Conservation (phyloP, 139 green algal species). For the Desmodesmus armatus region DNA sequence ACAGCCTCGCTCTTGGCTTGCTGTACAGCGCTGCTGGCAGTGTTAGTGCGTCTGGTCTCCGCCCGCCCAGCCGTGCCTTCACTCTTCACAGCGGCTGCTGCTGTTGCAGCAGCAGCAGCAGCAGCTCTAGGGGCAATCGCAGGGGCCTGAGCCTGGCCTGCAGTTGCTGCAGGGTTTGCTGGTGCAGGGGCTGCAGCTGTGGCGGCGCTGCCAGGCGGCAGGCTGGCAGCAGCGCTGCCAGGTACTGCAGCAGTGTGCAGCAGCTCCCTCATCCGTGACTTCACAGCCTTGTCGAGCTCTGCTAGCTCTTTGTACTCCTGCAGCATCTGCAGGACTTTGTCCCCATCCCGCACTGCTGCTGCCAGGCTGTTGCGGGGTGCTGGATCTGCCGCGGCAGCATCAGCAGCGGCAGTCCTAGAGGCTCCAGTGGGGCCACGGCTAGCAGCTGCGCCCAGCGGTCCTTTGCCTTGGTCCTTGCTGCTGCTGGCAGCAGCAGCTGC, state of each 20-base stretch:
- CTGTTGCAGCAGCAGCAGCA: neutral
- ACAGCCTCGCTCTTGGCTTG: no score
- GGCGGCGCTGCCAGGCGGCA: neutral
- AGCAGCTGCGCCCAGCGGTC: neutral
- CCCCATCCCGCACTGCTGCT: conserved; percentile 26
- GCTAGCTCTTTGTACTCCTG: conserved; percentile 12
- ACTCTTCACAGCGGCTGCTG: no score
- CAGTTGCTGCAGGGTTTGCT: neutral
- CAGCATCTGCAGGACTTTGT: conserved; percentile 22
- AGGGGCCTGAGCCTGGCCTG: no score
- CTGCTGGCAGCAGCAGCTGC: neutral
- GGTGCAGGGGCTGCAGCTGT: neutral
- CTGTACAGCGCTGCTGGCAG: no score
- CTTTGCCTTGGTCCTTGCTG: neutral
- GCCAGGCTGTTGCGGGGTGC: neutral
- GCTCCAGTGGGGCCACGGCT: neutral
- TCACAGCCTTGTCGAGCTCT: conserved; percentile 8
- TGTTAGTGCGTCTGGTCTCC: no score
- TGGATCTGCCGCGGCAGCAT: neutral
- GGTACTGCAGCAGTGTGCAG: neutral
- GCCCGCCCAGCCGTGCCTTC: no score
- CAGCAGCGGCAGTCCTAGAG: neutral
- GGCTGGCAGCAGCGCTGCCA: neutral
- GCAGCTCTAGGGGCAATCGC: neutral
- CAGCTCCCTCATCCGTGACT: conserved; percentile 4